phyloP scores from a whole-genome alignment of 1,284 basidiomycete genomes.

The Heterobasidion annosum region DNA sequence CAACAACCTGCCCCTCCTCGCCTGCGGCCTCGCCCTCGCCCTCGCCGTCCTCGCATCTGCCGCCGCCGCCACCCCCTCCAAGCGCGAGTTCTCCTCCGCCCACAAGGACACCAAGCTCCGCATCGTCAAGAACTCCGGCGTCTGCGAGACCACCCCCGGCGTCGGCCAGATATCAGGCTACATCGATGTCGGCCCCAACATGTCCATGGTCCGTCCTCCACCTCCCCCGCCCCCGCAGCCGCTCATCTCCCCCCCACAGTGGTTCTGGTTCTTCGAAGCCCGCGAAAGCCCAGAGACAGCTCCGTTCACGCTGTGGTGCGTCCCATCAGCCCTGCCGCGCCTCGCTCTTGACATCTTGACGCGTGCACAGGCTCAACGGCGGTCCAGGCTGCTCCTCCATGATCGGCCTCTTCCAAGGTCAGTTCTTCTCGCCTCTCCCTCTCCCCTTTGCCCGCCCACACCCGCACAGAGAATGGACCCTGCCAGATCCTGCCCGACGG shows the following conservation, averaged over 20 bases:
- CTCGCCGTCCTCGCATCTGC: background rate
- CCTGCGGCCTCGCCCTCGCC: too few relatives aligned
- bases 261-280: slow-evolving; percentile 71
- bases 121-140: slow-evolving; percentile 54
- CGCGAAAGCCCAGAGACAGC: slow-evolving; percentile 48
- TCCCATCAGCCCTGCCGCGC: background rate
- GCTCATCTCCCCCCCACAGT: slow-evolving; percentile 24
- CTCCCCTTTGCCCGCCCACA: background rate
- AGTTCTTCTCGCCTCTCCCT: background rate
- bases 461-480: slow-evolving; percentile 43
- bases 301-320: slow-evolving; percentile 48
- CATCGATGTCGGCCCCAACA: slow-evolving; percentile 45
- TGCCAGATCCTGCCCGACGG: slow-evolving; percentile 48
- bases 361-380: slow-evolving; percentile 31
- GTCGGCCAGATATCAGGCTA: slow-evolving; percentile 66
- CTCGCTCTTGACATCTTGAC: too few relatives aligned
- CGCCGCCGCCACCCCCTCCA: slow-evolving; percentile 5
- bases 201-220: slow-evolving; percentile 32
- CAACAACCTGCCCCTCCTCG: too few relatives aligned
- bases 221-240: slow-evolving; percentile 23
- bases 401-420: slow-evolving; percentile 51
- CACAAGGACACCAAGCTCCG: slow-evolving; percentile 26
- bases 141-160: slow-evolving; percentile 65
- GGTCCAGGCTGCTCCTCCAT: slow-evolving; percentile 57
- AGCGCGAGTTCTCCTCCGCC: background rate